phyloP scores from a whole-genome alignment of 2,329 filamentous ascomycete species.

The Phaeosphaeria sp. region DNA sequence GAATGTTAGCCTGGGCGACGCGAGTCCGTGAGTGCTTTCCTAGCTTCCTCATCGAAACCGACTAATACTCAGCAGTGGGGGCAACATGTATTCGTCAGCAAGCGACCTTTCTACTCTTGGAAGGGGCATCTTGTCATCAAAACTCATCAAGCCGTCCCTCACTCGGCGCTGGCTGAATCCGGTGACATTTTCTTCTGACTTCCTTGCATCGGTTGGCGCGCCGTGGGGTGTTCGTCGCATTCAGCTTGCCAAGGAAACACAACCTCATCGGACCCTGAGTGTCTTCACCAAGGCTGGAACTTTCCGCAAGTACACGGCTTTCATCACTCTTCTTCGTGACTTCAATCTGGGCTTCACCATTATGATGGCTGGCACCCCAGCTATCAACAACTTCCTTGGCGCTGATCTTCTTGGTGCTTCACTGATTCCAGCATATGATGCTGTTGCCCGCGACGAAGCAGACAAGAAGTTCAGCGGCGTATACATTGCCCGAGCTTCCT shows the following conservation, averaged over 20 bases:
- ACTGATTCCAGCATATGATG: constrained; percentile 31
- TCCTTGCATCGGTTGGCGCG: constrained; percentile 40
- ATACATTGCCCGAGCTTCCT: constrained; percentile 21
- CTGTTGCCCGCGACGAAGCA: constrained; percentile 38
- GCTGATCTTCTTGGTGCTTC: constrained; percentile 18
- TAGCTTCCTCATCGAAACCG: background rate
- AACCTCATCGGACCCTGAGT: constrained; percentile 28
- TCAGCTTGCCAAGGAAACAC: constrained; percentile 11
- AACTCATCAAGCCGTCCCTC: constrained; percentile 39
- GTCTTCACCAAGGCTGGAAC: constrained; percentile 55
- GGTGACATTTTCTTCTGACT: constrained; percentile 44
- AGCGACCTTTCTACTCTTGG: constrained; percentile 49
- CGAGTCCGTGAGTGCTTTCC: constrained; percentile 21
- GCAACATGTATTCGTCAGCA: constrained; percentile 43
- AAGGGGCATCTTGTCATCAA: constrained; percentile 49
- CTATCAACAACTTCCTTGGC: constrained; percentile 8
- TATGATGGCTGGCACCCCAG: constrained; percentile 39
- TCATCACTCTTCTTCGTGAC: constrained; percentile 53
- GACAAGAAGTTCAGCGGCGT: constrained; percentile 32
- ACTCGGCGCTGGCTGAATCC: constrained; percentile 55
- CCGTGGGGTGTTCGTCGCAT: constrained; percentile 51
- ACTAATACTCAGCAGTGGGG: constrained; percentile 20
- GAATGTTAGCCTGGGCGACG: constrained; percentile 26
- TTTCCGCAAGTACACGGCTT: constrained; percentile 50
- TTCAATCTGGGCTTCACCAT: constrained; percentile 54